phyloP scores from a whole-genome alignment of 2,329 filamentous ascomycete species.

The Tolypocladium ophioglossoides region DNA sequence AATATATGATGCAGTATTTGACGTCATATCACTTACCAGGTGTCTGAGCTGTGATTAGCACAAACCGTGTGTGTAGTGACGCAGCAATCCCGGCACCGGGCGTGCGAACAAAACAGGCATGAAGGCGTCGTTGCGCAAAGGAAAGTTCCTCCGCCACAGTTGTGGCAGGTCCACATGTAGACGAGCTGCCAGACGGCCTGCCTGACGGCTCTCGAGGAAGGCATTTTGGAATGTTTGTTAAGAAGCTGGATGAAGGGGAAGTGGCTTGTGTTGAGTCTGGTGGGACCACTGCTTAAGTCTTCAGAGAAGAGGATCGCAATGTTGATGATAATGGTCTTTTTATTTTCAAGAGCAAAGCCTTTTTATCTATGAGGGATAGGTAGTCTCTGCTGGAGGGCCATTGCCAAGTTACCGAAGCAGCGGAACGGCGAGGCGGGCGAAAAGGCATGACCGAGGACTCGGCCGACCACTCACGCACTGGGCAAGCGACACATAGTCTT shows the following conservation, averaged over 20 bases:
- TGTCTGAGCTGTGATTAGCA: not conserved
- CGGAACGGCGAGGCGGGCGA: not conserved
- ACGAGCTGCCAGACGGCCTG: not conserved
- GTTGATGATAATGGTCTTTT: not conserved
- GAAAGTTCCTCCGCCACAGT: conserved; percentile 3
- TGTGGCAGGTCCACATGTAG: conserved; percentile 6
- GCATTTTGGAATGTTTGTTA: not conserved
- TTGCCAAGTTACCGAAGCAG: not conserved
- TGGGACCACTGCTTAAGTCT: not conserved
- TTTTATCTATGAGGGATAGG: not conserved
- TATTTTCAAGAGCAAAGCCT: not conserved
- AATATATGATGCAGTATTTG: no score
- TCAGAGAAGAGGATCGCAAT: not conserved
- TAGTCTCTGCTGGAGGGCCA: not conserved
- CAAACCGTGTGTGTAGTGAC: not conserved
- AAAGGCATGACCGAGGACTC: not conserved
- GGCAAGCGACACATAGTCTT: not conserved
- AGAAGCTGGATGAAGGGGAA: not conserved
- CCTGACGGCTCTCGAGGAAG: not conserved
- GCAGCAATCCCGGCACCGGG: not conserved
- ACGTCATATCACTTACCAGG: not conserved
- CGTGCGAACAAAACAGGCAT: conserved; percentile 3
- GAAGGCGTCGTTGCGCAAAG: conserved; percentile 3
- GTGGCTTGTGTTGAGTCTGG: not conserved
- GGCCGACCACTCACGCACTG: not conserved